Evolutionary conservation across 345 rosid genomes (phyloP).

Genomic region (Citrus sp.): DNA sequence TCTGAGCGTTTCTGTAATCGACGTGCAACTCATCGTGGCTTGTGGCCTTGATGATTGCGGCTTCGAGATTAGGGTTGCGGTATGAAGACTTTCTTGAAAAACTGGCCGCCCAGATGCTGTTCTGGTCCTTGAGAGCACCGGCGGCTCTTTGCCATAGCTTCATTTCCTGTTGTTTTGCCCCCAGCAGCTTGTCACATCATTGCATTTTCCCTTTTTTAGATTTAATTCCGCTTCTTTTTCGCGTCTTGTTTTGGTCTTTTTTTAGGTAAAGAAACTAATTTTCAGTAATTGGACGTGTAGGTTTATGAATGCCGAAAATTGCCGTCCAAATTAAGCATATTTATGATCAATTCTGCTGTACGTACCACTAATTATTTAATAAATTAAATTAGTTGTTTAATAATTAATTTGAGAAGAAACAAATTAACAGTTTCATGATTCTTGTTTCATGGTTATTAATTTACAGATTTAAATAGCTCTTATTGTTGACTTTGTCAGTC

Average conservation of each 20-base stretch:
- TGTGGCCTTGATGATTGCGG: conserved; percentile 73
- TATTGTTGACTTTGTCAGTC: background rate
- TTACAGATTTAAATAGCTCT: background rate
- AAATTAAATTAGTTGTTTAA: too few relatives aligned
- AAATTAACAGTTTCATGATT: background rate
- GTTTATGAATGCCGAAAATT: background rate
- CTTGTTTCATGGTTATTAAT: background rate
- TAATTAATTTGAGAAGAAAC: too few relatives aligned
- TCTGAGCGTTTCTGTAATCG: conserved; percentile 59
- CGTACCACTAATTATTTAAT: background rate
- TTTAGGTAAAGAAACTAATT: background rate
- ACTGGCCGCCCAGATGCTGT: conserved; percentile 44
- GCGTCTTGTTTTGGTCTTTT: conserved; percentile 15
- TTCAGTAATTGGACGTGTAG: background rate
- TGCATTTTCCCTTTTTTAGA: conserved; percentile 18
- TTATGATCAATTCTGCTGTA: background rate
- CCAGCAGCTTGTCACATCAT: background rate
- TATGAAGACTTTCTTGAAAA: conserved; percentile 31
- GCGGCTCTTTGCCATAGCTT: conserved; percentile 65
- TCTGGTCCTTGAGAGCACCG: conserved; percentile 76
- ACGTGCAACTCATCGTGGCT: conserved; percentile 59
- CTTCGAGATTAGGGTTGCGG: conserved; percentile 56
- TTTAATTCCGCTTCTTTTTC: conserved; percentile 9
- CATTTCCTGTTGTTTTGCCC: conserved; percentile 27
- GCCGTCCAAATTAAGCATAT: background rate